Percentiles rank a stretch among this genome's conserved stretches.
Conservation (phyloP, 257 asterid species). For the Haberlea rhodopensis region DNA sequence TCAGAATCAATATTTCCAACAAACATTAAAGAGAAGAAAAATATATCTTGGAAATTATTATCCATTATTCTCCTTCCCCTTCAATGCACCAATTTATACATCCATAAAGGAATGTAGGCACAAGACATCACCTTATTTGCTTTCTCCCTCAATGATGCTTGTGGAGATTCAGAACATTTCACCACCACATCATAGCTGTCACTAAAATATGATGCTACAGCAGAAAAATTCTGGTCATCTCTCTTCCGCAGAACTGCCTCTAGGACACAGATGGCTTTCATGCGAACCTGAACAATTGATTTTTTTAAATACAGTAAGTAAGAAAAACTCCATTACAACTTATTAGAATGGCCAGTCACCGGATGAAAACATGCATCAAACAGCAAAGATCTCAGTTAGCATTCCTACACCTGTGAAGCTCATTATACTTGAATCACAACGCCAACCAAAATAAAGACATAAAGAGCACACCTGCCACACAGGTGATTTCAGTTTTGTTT, state of each 20-base stretch:
- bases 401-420: constrained; percentile 14
- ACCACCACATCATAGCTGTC: constrained; percentile 66
- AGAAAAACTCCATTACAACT: not conserved
- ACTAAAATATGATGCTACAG: constrained; percentile 58
- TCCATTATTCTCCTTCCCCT: constrained; percentile 10
- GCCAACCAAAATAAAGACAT: constrained; percentile 19
- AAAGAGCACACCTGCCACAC: constrained; percentile 81
- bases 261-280: constrained; percentile 85
- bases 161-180: constrained; percentile 93
- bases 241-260: constrained; percentile 90
- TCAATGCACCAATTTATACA: constrained; percentile 9
- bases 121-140: constrained; percentile 69
- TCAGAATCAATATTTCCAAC: constrained; percentile 18
- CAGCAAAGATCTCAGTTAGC: not conserved
- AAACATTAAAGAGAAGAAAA: constrained; percentile 3
- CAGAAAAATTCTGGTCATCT: constrained; percentile 57
- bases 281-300: constrained; percentile 66
- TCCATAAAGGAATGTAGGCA: constrained; percentile 19
- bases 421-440: constrained; percentile 9
- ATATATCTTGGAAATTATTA: not conserved
- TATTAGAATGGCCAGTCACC: not conserved
- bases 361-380: constrained; percentile 17
- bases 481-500: constrained; percentile 74
- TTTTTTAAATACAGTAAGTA: constrained; percentile 27
- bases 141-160: constrained; percentile 94